Percentiles rank a stretch among this genome's conserved stretches.
Conservation (phyloP, 2,329 filamentous ascomycete species). For the Aspergillus japonicus region DNA sequence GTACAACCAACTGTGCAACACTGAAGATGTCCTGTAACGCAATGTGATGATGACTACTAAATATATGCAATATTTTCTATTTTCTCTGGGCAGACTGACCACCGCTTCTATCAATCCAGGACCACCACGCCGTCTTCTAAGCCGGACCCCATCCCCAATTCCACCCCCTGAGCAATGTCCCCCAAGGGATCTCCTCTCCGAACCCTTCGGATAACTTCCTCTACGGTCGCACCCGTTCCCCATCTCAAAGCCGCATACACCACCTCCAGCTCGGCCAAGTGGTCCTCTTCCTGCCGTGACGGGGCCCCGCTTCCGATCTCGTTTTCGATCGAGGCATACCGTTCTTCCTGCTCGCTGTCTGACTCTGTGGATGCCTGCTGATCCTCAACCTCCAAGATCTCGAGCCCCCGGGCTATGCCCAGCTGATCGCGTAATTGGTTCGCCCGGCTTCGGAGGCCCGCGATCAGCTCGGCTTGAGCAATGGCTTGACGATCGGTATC, state of each 20-base stretch:
- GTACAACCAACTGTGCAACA: not conserved
- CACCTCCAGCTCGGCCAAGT: constrained; percentile 12
- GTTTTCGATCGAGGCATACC: not conserved
- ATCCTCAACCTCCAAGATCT: not conserved
- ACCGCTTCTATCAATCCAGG: not conserved
- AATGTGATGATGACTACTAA: not conserved
- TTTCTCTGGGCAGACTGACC: no score
- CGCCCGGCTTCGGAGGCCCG: constrained; percentile 12
- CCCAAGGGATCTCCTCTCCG: constrained; percentile 10
- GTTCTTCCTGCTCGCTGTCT: not conserved
- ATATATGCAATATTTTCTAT: not conserved
- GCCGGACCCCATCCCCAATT: not conserved
- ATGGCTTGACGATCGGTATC: constrained; percentile 20
- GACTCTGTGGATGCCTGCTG: not conserved
- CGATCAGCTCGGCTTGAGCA: constrained; percentile 17
- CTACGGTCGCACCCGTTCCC: constrained; percentile 10
- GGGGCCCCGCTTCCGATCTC: not conserved
- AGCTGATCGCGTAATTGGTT: constrained; percentile 11
- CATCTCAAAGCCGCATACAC: constrained; percentile 13
- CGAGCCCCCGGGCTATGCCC: not conserved
- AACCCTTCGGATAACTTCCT: constrained; percentile 13
- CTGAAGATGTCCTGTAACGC: not conserved
- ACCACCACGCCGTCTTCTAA: not conserved
- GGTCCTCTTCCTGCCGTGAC: not conserved
- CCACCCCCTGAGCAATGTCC: constrained; percentile 6